Base-by-base conservation (phyloP, 140 eudicot species). In the Stevia rebaudiana region DNA sequence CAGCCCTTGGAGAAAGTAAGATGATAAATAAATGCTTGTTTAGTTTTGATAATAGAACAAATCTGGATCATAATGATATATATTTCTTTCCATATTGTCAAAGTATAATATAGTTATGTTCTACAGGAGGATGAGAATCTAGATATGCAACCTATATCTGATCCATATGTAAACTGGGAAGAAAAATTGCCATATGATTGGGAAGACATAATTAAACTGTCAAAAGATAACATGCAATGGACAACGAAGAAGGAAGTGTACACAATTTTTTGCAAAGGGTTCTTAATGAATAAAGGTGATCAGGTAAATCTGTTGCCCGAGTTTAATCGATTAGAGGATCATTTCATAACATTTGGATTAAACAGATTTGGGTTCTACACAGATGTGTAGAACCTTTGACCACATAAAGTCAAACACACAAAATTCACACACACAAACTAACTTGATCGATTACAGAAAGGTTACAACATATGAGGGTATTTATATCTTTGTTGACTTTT, bases 221-320 rank as follows among this genome's bases (percentile, higher is more conserved):
- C 33, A 12, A 23, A 0, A 51, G 6, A 11, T 23, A 10, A 8
- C 17, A 0, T 23, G 18, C 37, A 22, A 11, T 52, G 39, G 42
- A 67, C 54, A 15, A 53, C 73, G 0, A 24, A 39, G 13, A 67
- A 37, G 42, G 73, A 67, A 65, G 50, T 40, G 10, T 65, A 35
- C 61, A 19, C 3, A 6, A 1, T 50, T 21, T 6, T 65, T 15
- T 7, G 61, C 37, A 50, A 35, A n/a, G 64, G 73, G 19, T 53
- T 53, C 43, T 24, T 52, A 9, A 40, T 53, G 13, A 37, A 53
- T 16, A 3, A 22, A 6, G 50, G 72, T 23, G 11, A 67, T 47
- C 11, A 30, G 70, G 59, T 65, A 43, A 63, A n/a, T n/a, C n/a
- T n/a, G n/a, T n/a, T n/a, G n/a, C n/a, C n/a, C n/a, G n/a, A n/a